Evolutionary conservation across 257 asterid genomes (phyloP).

Genomic region (Nicotiana tabacum): DNA sequence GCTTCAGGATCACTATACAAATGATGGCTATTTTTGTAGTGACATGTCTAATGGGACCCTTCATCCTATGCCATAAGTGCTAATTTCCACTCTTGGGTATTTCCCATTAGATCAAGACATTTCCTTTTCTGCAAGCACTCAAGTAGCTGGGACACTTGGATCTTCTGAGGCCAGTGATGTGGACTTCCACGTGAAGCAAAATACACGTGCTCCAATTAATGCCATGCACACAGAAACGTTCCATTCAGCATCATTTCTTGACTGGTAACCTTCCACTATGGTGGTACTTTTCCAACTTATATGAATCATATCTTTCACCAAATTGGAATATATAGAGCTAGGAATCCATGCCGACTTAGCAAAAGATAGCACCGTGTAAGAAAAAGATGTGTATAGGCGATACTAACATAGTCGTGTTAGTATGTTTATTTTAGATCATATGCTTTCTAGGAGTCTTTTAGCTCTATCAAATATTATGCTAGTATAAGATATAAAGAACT

Average conservation of each 20-base stretch:
- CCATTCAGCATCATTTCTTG: not conserved
- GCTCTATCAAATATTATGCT: not conserved
- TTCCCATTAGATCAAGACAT: slow-evolving; percentile 27
- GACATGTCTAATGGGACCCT: slow-evolving; percentile 24
- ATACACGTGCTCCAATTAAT: not conserved
- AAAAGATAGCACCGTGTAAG: not conserved
- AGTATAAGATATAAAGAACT: not conserved
- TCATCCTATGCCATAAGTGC: not conserved
- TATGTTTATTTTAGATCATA: not conserved
- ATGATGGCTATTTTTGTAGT: slow-evolving; percentile 5
- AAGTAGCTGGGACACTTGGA: slow-evolving; percentile 8
- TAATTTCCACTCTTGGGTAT: slow-evolving; percentile 15
- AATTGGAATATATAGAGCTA: not conserved
- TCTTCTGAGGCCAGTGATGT: slow-evolving; percentile 15
- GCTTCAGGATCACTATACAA: slow-evolving; percentile 18
- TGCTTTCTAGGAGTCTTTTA: not conserved
- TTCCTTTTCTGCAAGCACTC: slow-evolving; percentile 17
- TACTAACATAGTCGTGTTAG: not conserved
- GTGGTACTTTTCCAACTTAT: slow-evolving; percentile 2
- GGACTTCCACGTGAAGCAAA: slow-evolving; percentile 29
- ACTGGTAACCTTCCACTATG: not conserved
- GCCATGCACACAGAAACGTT: not conserved
- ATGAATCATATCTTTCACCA: not conserved
- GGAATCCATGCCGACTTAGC: not conserved
- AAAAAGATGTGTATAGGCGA: not conserved